Conservation (phyloP, 2,329 filamentous ascomycete genomes). For the Coleophoma crateriformis region DNA sequence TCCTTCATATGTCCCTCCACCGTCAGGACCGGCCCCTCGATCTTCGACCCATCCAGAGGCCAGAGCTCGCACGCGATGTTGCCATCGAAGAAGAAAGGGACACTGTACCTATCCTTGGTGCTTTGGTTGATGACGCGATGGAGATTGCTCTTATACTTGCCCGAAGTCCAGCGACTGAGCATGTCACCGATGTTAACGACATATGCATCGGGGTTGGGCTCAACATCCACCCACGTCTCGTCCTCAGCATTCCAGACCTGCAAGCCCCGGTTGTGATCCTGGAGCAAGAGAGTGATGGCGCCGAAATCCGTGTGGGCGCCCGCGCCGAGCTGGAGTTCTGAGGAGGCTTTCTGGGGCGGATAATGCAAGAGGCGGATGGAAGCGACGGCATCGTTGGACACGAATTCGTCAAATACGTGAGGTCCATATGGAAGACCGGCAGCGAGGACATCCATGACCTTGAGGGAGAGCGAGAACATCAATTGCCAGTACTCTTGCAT, state of each 20-base stretch:
- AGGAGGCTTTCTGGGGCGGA: conserved; percentile 32
- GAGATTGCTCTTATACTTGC: conserved; percentile 43
- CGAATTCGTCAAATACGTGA: conserved; percentile 36
- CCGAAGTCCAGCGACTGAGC: conserved; percentile 41
- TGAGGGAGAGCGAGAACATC: conserved; percentile 29
- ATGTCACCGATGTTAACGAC: conserved; percentile 47
- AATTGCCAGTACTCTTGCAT: conserved; percentile 35
- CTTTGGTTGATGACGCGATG: conserved; percentile 49
- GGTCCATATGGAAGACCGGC: conserved; percentile 36
- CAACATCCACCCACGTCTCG: conserved; percentile 35
- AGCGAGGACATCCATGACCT: conserved; percentile 35
- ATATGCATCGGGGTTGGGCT: conserved; percentile 36
- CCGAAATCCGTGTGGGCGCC: conserved; percentile 49
- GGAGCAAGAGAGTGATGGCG: conserved; percentile 46
- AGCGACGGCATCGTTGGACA: conserved; percentile 32
- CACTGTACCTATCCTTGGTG: conserved; percentile 42
- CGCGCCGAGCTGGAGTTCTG: conserved; percentile 18
- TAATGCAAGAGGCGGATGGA: conserved; percentile 44
- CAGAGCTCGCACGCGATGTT: conserved; percentile 36
- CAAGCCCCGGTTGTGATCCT: conserved; percentile 41
- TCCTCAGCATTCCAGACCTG: conserved; percentile 41
- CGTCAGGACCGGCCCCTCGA: conserved; percentile 11
- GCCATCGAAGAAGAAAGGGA: conserved; percentile 50
- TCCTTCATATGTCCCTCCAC: conserved; percentile 23
- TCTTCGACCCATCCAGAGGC: conserved; percentile 15